These are phyloP conservation scores for Coemansia javaensis DNA, from an alignment of 192 early-diverging fungal species.

Conservation along the genomic window DNA sequence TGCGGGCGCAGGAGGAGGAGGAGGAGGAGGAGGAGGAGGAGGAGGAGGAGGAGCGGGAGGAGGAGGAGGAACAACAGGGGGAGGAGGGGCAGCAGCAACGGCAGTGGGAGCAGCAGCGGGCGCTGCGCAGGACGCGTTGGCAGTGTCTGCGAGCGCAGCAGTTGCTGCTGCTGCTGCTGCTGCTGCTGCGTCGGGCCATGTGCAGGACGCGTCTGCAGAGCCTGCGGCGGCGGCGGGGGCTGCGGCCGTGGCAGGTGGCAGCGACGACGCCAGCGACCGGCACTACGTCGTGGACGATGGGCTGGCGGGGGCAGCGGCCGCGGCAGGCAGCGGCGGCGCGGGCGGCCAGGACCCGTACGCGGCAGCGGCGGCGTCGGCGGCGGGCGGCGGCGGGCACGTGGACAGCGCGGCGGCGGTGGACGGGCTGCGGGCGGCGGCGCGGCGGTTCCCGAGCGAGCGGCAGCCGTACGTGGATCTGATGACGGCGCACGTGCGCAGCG, in stretches of 20 bases:
- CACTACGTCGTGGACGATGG: slow-evolving; percentile 2
- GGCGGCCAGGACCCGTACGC: no score
- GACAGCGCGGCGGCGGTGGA: not conserved
- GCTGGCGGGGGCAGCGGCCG: not conserved
- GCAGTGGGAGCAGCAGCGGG: no score
- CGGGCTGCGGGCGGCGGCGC: slow-evolving; percentile 2
- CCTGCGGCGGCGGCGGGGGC: not conserved
- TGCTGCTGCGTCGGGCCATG: no score
- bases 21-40: no score
- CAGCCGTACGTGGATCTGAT: slow-evolving; percentile 47
- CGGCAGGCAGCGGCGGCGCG: not conserved
- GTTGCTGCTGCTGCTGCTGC: no score
- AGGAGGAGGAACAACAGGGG: no score
- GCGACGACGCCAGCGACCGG: slow-evolving; percentile 15
- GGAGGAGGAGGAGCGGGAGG: no score
- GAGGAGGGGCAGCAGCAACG: no score
- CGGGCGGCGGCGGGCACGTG: not conserved
- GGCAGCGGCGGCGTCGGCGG: not conserved
- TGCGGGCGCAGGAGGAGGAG: not conserved
- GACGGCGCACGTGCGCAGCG: slow-evolving; percentile 21
- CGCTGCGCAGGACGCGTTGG: no score
- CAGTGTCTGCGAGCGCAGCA: no score
- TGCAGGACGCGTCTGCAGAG: no score
- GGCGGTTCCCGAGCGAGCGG: slow-evolving; percentile 26
- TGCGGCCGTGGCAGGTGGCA: not conserved